phyloP scores from a whole-genome alignment of 805 yeast genomes.

The Lachancea dasiensis region DNA sequence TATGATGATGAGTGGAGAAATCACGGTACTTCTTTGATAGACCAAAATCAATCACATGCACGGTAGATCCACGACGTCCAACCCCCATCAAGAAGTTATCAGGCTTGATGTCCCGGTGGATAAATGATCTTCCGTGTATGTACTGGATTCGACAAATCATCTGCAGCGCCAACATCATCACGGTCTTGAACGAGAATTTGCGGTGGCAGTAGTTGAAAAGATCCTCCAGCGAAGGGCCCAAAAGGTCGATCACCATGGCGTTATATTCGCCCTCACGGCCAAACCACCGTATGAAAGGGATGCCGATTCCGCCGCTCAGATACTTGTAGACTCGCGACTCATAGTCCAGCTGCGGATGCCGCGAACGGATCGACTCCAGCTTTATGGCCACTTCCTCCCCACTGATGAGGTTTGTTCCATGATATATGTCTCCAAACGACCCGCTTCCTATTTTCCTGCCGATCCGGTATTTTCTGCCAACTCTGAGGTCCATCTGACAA shows the following conservation, averaged over 20 bases:
- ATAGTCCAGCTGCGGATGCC: conserved; percentile 94
- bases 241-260: conserved; percentile 92
- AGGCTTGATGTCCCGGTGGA: conserved; percentile 79
- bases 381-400: conserved; percentile 98
- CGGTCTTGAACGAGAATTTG: conserved; percentile 89
- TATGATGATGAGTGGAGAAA: conserved; percentile 88
- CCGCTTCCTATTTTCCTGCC: conserved; percentile 97
- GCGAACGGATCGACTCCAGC: conserved; percentile 80
- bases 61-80: conserved; percentile 91
- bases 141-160: conserved; percentile 90
- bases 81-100: conserved; percentile 83
- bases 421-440: conserved; percentile 93
- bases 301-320: conserved; percentile 92
- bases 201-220: conserved; percentile 93
- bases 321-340: conserved; percentile 96
- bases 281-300: conserved; percentile 94
- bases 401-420: conserved; percentile 86
- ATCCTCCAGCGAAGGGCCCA: conserved; percentile 95
- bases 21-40: conserved; percentile 91
- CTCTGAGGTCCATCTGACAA: conserved; percentile 61
- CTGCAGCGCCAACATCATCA: conserved; percentile 87
- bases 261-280: conserved; percentile 95
- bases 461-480: conserved; percentile 89
- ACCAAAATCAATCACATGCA: conserved; percentile 90
- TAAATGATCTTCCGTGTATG: conserved; percentile 91